These are phyloP conservation scores for Flaveria trinervia DNA, from an alignment of 129 eudicot genomes.

Conservation along the genomic window DNA sequence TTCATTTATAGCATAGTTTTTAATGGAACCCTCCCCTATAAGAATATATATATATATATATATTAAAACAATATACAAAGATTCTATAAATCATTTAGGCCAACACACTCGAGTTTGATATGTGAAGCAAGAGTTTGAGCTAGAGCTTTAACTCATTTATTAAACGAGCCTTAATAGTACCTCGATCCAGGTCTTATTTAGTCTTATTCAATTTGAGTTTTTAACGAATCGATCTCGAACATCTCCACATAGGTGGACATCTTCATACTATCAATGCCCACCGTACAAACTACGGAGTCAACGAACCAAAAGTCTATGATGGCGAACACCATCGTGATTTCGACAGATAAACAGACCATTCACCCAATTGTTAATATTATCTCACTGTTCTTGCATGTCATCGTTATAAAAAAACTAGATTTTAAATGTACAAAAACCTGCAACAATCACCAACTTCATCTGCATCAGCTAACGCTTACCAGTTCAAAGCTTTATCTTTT, in stretches of 20 bases:
- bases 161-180: too few species aligned
- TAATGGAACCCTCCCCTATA: too few species aligned
- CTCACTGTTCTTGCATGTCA: neutral
- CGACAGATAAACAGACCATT: conserved; percentile 1
- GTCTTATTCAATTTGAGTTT: too few species aligned
- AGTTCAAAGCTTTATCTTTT: conserved; percentile 25
- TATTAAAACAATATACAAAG: too few species aligned
- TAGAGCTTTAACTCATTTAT: too few species aligned
- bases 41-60: too few species aligned
- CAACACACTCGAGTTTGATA: too few species aligned
- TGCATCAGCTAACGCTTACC: conserved; percentile 31
- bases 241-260: neutral
- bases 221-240: too few species aligned
- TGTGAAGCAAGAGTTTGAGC: too few species aligned
- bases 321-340: conserved; percentile 23
- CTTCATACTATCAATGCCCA: neutral
- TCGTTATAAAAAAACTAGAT: neutral
- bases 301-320: conserved; percentile 29
- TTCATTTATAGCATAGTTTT: too few species aligned
- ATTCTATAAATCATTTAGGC: too few species aligned
- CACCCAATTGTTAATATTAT: conserved; percentile 13
- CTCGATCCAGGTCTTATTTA: too few species aligned
- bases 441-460: conserved; percentile 32
- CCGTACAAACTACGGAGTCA: neutral
- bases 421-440: conserved; percentile 14